Conservation (phyloP, 2,329 filamentous ascomycete species). For the Aspergillus thermomutatus region DNA sequence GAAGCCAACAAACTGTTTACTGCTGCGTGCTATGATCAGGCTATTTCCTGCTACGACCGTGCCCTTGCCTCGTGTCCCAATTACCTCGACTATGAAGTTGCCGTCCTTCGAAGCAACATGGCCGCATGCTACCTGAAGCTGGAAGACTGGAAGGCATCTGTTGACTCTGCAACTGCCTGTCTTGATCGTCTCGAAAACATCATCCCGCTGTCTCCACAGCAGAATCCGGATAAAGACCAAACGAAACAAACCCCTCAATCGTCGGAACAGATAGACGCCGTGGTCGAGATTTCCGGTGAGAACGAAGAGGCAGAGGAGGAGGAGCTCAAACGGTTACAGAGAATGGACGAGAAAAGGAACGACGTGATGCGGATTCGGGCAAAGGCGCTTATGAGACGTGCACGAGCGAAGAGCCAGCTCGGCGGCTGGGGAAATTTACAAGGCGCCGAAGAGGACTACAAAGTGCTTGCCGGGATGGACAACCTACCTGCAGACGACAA, state of each 20-base stretch:
- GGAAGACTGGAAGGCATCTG: conserved; percentile 78
- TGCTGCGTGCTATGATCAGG: conserved; percentile 67
- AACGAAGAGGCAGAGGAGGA: conserved; percentile 40
- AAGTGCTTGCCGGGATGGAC: conserved; percentile 56
- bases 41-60: conserved; percentile 77
- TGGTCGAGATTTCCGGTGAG: conserved; percentile 50
- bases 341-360: conserved; percentile 48
- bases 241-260: not conserved
- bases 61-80: conserved; percentile 75
- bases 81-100: conserved; percentile 83
- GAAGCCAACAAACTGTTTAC: conserved; percentile 79
- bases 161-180: conserved; percentile 68
- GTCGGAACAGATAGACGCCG: conserved; percentile 18
- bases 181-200: conserved; percentile 69
- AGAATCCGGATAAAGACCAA: conserved; percentile 12
- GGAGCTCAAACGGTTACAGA: conserved; percentile 41
- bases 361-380: conserved; percentile 74
- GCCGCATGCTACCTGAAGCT: conserved; percentile 84
- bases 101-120: conserved; percentile 84
- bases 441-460: conserved; percentile 78
- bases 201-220: conserved; percentile 38
- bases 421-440: conserved; percentile 78
- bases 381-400: conserved; percentile 79
- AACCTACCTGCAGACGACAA: conserved; percentile 64
- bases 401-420: conserved; percentile 66